A percentile compares a stretch with the other conserved stretches of the same genome.
Conservation (phyloP, 768 basidiomycete species). For the Galerina marginata region DNA sequence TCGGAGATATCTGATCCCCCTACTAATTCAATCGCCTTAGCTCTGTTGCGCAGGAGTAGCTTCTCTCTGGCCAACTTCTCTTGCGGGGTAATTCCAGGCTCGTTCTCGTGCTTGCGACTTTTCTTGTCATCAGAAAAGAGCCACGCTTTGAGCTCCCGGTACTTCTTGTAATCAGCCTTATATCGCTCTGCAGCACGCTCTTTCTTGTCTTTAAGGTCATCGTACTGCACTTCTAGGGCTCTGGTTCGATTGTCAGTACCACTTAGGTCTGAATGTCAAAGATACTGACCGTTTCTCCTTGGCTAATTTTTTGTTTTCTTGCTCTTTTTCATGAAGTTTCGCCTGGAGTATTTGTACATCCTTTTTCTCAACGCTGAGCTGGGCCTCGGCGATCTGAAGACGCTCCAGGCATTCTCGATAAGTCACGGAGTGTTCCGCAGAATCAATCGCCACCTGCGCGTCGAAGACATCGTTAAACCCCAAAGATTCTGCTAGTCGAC, state of each 20-base stretch:
- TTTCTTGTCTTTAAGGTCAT: conserved; percentile 47
- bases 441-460: conserved; percentile 46
- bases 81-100: conserved; percentile 24
- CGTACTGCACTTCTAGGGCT: conserved; percentile 46
- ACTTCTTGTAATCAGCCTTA: conserved; percentile 58
- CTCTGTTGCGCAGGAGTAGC: too few species aligned
- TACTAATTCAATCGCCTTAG: too few species aligned
- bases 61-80: conserved; percentile 13
- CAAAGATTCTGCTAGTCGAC: conserved; percentile 45
- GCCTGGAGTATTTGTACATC: conserved; percentile 29
- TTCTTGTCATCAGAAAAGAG: conserved; percentile 37
- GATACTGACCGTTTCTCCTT: conserved; percentile 17
- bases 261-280: not conserved
- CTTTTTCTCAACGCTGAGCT: conserved; percentile 26
- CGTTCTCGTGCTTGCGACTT: conserved; percentile 17
- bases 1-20: too few species aligned
- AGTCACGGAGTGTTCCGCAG: conserved; percentile 36
- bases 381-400: conserved; percentile 36
- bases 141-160: conserved; percentile 52
- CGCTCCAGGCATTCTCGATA: conserved; percentile 44
- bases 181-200: conserved; percentile 52
- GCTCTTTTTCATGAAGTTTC: conserved; percentile 26
- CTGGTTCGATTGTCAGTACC: conserved; percentile 3
- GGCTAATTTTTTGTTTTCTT: conserved; percentile 27
- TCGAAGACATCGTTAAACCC: conserved; percentile 51